These are phyloP conservation scores for Parafenestella ontariensis DNA, from an alignment of 2,329 filamentous ascomycete genomes.

Conservation along the genomic window DNA sequence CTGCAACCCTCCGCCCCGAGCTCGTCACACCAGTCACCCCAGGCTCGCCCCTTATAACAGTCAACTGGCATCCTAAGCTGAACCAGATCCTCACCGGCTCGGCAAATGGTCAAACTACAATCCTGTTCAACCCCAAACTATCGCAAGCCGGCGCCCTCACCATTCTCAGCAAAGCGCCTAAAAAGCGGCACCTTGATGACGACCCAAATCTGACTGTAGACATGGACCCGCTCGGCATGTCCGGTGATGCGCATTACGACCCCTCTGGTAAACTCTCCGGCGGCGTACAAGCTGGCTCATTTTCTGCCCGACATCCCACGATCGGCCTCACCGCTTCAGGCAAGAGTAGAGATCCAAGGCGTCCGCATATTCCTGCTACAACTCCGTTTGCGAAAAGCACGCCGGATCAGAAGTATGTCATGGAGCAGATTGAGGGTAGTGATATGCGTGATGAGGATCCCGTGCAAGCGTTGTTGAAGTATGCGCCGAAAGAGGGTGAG, in stretches of 20 bases:
- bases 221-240: slow-evolving; percentile 82
- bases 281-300: slow-evolving; percentile 62
- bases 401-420: slow-evolving; percentile 88
- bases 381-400: slow-evolving; percentile 92
- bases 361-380: slow-evolving; percentile 82
- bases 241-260: slow-evolving; percentile 75
- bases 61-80: slow-evolving; percentile 91
- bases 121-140: slow-evolving; percentile 87
- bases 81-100: slow-evolving; percentile 97
- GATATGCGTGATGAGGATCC: slow-evolving; percentile 97
- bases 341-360: slow-evolving; percentile 76
- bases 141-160: slow-evolving; percentile 83
- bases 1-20: slow-evolving; percentile 85
- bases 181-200: slow-evolving; percentile 94
- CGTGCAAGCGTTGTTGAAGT: slow-evolving; percentile 90
- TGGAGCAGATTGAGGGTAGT: slow-evolving; percentile 85
- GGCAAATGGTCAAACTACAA: slow-evolving; percentile 85
- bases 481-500: slow-evolving; percentile 89
- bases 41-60: slow-evolving; percentile 79
- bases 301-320: slow-evolving; percentile 68
- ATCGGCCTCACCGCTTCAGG: slow-evolving; percentile 81
- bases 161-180: slow-evolving; percentile 91
- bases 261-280: slow-evolving; percentile 28
- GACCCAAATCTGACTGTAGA: slow-evolving; percentile 76
- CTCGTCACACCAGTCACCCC: slow-evolving; percentile 89